Percentiles rank a stretch among this genome's conserved stretches.
Conservation (phyloP, 768 basidiomycete species). For the Galerina sulciceps region DNA sequence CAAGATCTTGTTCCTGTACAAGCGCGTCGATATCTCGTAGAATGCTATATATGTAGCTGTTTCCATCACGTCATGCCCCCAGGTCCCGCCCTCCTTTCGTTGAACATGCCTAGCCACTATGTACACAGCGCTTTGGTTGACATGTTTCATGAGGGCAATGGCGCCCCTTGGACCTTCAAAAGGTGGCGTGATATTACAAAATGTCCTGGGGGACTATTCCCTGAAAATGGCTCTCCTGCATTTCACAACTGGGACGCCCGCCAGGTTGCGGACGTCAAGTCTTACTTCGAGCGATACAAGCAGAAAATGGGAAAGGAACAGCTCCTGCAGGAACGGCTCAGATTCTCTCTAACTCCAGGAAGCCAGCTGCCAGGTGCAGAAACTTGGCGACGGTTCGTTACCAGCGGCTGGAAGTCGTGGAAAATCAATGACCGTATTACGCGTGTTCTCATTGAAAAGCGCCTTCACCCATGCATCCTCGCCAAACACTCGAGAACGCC, state of each 20-base stretch:
- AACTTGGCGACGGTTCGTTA: conserved; percentile 14
- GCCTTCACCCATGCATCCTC: conserved; percentile 12
- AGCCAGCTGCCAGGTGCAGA: conserved; percentile 17
- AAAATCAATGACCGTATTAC: conserved; percentile 13
- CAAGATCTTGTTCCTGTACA: not conserved
- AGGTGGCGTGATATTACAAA: conserved; percentile 20
- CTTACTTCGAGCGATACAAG: conserved; percentile 17
- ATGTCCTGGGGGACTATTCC: conserved; percentile 17
- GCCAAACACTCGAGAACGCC: conserved; percentile 4
- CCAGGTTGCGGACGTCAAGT: conserved; percentile 6
- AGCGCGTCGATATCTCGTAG: not conserved
- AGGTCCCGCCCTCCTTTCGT: not conserved
- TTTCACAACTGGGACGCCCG: conserved; percentile 17
- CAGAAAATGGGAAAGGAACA: not conserved
- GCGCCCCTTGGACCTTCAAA: conserved; percentile 14
- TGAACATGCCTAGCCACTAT: not conserved
- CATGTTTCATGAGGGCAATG: not conserved
- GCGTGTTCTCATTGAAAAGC: not conserved
- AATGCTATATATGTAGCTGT: not conserved
- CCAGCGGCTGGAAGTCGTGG: not conserved
- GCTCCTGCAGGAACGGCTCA: conserved; percentile 11
- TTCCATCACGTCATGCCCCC: not conserved
- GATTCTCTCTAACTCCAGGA: conserved; percentile 2
- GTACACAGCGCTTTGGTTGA: not conserved
- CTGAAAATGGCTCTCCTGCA: conserved; percentile 1